These are phyloP conservation scores for Litchi chinensis DNA, from an alignment of 345 rosid genomes.

Conservation along the genomic window DNA sequence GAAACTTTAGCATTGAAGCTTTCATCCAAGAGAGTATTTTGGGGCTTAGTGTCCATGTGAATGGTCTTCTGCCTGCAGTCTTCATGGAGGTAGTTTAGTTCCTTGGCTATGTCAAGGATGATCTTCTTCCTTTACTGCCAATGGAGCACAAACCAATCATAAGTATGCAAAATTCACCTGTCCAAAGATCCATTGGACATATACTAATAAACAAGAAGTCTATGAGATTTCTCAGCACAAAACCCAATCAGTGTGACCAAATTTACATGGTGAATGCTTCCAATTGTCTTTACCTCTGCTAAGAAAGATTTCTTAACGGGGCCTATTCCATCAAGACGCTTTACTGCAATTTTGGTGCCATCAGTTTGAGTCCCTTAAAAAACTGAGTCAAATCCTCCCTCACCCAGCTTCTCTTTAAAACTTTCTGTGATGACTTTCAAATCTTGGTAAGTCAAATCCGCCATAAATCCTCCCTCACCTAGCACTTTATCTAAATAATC, in stretches of 20 bases:
- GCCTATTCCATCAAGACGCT: constrained; percentile 28
- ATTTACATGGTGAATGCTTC: constrained; percentile 38
- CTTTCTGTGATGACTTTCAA: constrained; percentile 24
- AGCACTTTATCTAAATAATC: constrained; percentile 25
- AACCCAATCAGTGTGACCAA: constrained; percentile 37
- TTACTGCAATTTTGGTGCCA: constrained; percentile 37
- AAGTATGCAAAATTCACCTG: constrained; percentile 27
- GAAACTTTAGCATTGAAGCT: constrained; percentile 30
- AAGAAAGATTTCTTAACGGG: constrained; percentile 32
- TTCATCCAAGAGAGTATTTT: constrained; percentile 29
- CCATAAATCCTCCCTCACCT: no score
- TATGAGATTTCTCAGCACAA: constrained; percentile 35
- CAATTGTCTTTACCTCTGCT: constrained; percentile 33
- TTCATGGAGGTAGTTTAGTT: constrained; percentile 37
- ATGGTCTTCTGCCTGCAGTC: constrained; percentile 38
- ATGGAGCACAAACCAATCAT: neutral
- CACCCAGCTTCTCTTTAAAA: constrained; percentile 30
- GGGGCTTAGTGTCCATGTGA: constrained; percentile 34
- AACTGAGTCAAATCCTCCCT: constrained; percentile 44
- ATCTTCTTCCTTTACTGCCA: constrained; percentile 41
- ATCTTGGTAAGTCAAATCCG: constrained; percentile 23
- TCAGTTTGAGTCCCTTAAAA: constrained; percentile 27
- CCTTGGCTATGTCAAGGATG: constrained; percentile 33
- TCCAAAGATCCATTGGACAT: constrained; percentile 36
- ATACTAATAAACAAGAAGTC: constrained; percentile 36